Evolutionary conservation across 2,329 filamentous ascomycete species (phyloP), one percentile per base, ranked within the genome.

Genomic region (Trichoderma semiorbis): DNA sequence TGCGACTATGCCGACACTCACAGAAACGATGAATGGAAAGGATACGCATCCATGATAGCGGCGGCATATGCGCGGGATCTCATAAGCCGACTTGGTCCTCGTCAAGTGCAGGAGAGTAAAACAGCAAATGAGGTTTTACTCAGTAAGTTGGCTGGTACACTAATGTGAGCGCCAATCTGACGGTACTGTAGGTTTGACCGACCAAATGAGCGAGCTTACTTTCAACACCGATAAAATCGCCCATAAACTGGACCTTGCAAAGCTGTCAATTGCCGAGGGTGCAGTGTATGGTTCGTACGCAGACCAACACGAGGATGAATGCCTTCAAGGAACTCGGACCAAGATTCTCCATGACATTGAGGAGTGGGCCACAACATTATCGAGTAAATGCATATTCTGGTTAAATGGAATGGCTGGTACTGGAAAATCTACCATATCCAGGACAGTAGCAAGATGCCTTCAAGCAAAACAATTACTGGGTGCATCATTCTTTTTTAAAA

Each of bases 31-130:
- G 3, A 53, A 12, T 53, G 21, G 47, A 0, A 24, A 24, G 21
- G 10, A 7, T 24, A 24, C 21, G 21, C 47, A 53, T 11, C 21
- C 5, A 53, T 53, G 21, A 53, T 53, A 3, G 21, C 47, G 5
- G 47, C 21, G 5, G 47, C 47, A 0, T 53, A 24, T 3, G 21
- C 21, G 6, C 5, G 11, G 0, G 47, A 24, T 50, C 43, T 50
- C 0, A 11, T 50, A 12, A 4, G 43, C n/a, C 43, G n/a, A 12
- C 10, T 50, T 50, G 0, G 1, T 7, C n/a, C 18, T 6, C 4
- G 0, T 0, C 4, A 21, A 10, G n/a, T 21, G 18, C 4, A 11
- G 7, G 10, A 1, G 2, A 5, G 18, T 0, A 21, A 50, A 21
- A 50, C 8, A 6, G 43, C 43, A n/a, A 47, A 47, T 21, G 43